A percentile compares a stretch with the other conserved stretches of the same genome.
Conservation (phyloP, 306 rosid genomes). For the Prunus mume region DNA sequence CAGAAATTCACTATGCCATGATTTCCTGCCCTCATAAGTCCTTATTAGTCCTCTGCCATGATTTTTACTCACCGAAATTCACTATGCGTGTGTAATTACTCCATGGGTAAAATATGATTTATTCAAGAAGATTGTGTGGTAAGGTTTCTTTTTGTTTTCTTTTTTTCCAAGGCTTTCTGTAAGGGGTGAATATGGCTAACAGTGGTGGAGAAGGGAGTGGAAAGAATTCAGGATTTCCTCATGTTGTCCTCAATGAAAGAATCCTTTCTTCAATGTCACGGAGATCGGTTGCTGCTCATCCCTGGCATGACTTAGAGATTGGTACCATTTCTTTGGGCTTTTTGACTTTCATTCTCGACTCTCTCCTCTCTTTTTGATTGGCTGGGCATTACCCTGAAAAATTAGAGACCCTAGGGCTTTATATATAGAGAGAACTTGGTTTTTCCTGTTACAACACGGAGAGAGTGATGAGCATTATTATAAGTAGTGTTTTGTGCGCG, state of each 20-base stretch:
- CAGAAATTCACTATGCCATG: background rate
- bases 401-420: background rate
- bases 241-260: constrained; percentile 71
- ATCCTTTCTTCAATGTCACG: constrained; percentile 79
- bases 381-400: background rate
- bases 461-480: background rate
- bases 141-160: background rate
- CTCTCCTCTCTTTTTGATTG: background rate
- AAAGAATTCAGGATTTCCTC: constrained; percentile 28
- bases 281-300: constrained; percentile 94
- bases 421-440: background rate
- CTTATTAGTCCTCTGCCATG: background rate
- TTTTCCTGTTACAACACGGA: background rate
- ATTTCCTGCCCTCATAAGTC: background rate
- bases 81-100: constrained; percentile 8
- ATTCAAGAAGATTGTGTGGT: constrained; percentile 3
- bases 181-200: constrained; percentile 54
- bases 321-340: constrained; percentile 35
- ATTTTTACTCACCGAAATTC: background rate
- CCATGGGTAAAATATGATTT: background rate
- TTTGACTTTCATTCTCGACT: background rate
- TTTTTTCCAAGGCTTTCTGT: constrained; percentile 14
- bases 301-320: constrained; percentile 98
- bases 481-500: background rate
- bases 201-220: constrained; percentile 43